Percentiles rank a stretch among this genome's conserved stretches.
Evolutionary conservation across 257 asterid species (phyloP).

Genomic region (Solanum pinnatisectum): DNA sequence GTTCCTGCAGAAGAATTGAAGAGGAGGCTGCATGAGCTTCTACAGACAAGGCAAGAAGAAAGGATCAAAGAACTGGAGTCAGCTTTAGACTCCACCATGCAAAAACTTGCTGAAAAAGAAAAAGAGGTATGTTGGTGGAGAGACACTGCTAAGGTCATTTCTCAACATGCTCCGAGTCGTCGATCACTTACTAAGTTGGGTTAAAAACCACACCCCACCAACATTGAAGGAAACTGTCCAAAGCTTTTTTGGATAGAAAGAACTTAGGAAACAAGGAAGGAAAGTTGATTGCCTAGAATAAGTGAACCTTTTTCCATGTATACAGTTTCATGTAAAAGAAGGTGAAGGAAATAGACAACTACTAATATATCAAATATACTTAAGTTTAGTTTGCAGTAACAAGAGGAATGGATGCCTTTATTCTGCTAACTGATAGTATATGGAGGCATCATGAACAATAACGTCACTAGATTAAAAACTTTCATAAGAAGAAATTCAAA

Average conservation of each 20-base stretch:
- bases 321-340: background rate
- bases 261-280: background rate
- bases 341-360: background rate
- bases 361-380: background rate
- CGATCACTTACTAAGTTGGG: slow-evolving; percentile 4
- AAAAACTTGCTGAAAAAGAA: slow-evolving; percentile 37
- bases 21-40: slow-evolving; percentile 44
- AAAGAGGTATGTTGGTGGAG: slow-evolving; percentile 59
- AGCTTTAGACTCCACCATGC: slow-evolving; percentile 38
- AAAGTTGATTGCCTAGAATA: background rate
- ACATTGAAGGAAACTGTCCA: background rate
- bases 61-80: slow-evolving; percentile 55
- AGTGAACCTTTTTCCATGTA: background rate
- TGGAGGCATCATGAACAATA: background rate
- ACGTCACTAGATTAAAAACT: background rate
- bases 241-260: background rate
- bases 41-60: slow-evolving; percentile 48
- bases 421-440: background rate
- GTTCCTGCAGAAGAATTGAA: slow-evolving; percentile 53
- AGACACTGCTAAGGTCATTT: slow-evolving; percentile 40
- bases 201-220: background rate
- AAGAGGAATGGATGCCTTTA: background rate
- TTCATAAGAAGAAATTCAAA: background rate
- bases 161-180: slow-evolving; percentile 26
- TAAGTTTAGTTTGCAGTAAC: background rate